phyloP scores from a whole-genome alignment of 2,329 filamentous ascomycete genomes.

The Penicillium sp. region DNA sequence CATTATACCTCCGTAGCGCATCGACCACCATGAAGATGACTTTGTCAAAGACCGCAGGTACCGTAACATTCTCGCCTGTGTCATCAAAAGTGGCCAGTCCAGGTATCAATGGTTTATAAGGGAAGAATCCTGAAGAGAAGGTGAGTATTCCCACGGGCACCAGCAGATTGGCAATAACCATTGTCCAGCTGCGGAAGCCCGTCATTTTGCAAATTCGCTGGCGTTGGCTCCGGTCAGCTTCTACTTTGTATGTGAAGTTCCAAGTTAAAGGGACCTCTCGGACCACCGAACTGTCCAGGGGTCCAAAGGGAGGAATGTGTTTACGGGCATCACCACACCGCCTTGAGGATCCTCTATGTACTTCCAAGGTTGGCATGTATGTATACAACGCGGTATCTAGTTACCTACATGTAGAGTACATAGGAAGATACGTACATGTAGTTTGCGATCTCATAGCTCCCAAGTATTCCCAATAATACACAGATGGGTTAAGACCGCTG shows the following conservation, averaged over 20 bases:
- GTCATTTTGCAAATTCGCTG: conserved; percentile 20
- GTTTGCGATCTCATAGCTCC: not conserved
- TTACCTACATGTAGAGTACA: too few species aligned
- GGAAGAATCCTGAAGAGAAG: conserved; percentile 93
- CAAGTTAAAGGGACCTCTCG: not conserved
- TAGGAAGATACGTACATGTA: not conserved
- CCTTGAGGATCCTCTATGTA: not conserved
- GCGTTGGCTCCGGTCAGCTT: not conserved
- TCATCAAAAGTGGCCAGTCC: conserved; percentile 68
- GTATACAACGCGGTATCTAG: too few species aligned
- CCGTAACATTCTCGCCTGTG: conserved; percentile 51
- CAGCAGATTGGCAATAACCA: conserved; percentile 70
- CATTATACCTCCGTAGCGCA: conserved; percentile 74
- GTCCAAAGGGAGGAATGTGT: conserved; percentile 3
- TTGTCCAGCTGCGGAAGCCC: conserved; percentile 35
- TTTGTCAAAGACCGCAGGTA: conserved; percentile 74
- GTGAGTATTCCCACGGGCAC: conserved; percentile 71
- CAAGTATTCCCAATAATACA: not conserved
- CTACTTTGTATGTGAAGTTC: not conserved
- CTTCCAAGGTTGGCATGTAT: too few species aligned
- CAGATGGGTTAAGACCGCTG: not conserved
- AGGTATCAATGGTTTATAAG: conserved; percentile 90
- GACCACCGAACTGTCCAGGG: not conserved
- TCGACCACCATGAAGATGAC: conserved; percentile 98
- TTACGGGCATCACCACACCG: conserved; percentile 5